These are phyloP conservation scores for Gremmenia infestans DNA, from an alignment of 2,329 filamentous ascomycete species.

Conservation along the genomic window DNA sequence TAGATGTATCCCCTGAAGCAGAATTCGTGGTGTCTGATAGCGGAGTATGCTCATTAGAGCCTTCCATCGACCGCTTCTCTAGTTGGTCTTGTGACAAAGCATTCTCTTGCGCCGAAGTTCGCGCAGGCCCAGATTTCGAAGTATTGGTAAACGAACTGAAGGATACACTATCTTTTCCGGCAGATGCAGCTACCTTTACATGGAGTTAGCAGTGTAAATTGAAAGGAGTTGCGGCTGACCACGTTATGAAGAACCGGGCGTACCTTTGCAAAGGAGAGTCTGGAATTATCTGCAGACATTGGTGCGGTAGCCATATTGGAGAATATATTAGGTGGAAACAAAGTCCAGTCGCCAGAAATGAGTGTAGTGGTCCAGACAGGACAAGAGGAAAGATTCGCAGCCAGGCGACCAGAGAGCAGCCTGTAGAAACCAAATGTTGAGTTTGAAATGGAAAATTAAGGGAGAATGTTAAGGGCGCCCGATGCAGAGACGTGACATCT, in stretches of 20 bases:
- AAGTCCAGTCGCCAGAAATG: constrained; percentile 23
- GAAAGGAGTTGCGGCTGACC: not conserved
- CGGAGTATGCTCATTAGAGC: constrained; percentile 2
- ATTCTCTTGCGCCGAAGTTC: constrained; percentile 26
- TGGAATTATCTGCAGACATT: constrained; percentile 43
- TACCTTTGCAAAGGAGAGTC: constrained; percentile 76
- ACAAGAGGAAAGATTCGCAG: constrained; percentile 29
- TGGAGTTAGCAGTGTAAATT: constrained; percentile 13
- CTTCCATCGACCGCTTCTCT: constrained; percentile 3
- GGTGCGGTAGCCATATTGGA: constrained; percentile 43
- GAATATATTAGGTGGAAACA: constrained; percentile 11
- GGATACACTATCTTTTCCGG: constrained; percentile 35
- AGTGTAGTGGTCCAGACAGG: constrained; percentile 28
- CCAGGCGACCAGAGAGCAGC: constrained; percentile 22
- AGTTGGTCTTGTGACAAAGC: constrained; percentile 9
- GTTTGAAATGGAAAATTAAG: constrained; percentile 29
- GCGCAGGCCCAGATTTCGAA: constrained; percentile 28
- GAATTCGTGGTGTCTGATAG: constrained; percentile 4
- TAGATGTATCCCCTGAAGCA: constrained; percentile 11
- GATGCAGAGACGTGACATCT: constrained; percentile 32
- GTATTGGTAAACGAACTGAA: constrained; percentile 30
- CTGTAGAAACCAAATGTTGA: constrained; percentile 15
- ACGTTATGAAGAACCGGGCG: not conserved
- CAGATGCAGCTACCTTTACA: constrained; percentile 46
- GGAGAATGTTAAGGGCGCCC: constrained; percentile 32